Conservation (phyloP, 306 rosid species). For the Urtica urens region DNA sequence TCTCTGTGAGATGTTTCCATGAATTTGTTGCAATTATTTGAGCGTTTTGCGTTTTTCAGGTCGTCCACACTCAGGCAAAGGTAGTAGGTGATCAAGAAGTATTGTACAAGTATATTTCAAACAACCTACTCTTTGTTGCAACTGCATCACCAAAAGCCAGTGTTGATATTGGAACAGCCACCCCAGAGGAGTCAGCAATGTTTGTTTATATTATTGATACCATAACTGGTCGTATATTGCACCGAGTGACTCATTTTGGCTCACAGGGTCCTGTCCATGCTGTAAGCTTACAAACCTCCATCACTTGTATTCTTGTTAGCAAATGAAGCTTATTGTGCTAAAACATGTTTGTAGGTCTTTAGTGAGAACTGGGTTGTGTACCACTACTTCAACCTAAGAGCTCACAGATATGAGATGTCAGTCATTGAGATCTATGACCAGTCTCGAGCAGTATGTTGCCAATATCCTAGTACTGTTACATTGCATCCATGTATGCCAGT, state of each 20-base stretch:
- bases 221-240: constrained; percentile 82
- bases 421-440: constrained; percentile 93
- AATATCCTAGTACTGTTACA: not conserved
- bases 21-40: constrained; percentile 15
- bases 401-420: constrained; percentile 96
- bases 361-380: constrained; percentile 99
- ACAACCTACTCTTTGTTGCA: constrained; percentile 80
- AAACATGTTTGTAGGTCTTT: constrained; percentile 56
- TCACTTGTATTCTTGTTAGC: not conserved
- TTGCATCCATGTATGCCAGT: not conserved
- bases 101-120: constrained; percentile 78
- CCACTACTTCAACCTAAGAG: constrained; percentile 96
- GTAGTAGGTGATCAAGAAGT: constrained; percentile 74
- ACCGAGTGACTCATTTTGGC: constrained; percentile 83
- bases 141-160: constrained; percentile 83
- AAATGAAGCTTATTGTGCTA: constrained; percentile 14
- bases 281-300: constrained; percentile 39
- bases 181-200: constrained; percentile 85
- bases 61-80: constrained; percentile 98
- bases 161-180: constrained; percentile 71
- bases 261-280: constrained; percentile 94
- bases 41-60: constrained; percentile 35
- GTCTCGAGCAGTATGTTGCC: constrained; percentile 57
- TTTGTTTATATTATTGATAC: constrained; percentile 82
- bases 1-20: not conserved